These are phyloP conservation scores for Brassica nigra DNA, from an alignment of 345 rosid species.

Conservation along the genomic window DNA sequence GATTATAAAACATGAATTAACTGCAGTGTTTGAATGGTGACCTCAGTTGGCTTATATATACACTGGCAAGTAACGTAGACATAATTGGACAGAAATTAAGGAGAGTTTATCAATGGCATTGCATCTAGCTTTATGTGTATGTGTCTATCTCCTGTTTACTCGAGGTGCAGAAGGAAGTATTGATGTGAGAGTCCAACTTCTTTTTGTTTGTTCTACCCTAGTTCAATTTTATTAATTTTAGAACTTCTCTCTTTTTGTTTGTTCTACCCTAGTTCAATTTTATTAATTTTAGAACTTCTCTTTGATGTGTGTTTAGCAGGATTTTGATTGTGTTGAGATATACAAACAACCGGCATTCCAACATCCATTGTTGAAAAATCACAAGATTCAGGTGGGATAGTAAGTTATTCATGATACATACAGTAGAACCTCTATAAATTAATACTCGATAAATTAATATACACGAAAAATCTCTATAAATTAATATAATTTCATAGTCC, in stretches of 20 bases:
- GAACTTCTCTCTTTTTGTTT: not conserved
- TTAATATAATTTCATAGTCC: too few relatives aligned
- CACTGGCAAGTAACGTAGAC: not conserved
- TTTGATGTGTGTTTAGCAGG: slow-evolving; percentile 10
- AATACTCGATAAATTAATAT: too few relatives aligned
- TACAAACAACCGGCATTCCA: slow-evolving; percentile 33
- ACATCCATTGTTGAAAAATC: slow-evolving; percentile 29
- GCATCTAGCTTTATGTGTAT: slow-evolving; percentile 13
- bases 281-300: not conserved
- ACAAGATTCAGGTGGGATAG: slow-evolving; percentile 30
- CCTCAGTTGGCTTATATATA: slow-evolving; percentile 11
- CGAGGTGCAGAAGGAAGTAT: slow-evolving; percentile 25
- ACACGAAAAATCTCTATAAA: too few relatives aligned
- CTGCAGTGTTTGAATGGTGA: not conserved
- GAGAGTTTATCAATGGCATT: slow-evolving; percentile 23
- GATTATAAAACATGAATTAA: not conserved
- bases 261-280: not conserved
- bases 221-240: not conserved
- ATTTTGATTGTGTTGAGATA: slow-evolving; percentile 27
- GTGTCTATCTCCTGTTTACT: slow-evolving; percentile 16
- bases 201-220: not conserved
- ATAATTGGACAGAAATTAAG: not conserved
- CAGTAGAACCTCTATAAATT: too few relatives aligned
- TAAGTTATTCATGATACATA: not conserved
- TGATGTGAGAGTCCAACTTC: slow-evolving; percentile 21